Evolutionary conservation across 2,329 filamentous ascomycete genomes (phyloP), one percentile per base, ranked within the genome.

Genomic region (Chrysoporthe puriensis): DNA sequence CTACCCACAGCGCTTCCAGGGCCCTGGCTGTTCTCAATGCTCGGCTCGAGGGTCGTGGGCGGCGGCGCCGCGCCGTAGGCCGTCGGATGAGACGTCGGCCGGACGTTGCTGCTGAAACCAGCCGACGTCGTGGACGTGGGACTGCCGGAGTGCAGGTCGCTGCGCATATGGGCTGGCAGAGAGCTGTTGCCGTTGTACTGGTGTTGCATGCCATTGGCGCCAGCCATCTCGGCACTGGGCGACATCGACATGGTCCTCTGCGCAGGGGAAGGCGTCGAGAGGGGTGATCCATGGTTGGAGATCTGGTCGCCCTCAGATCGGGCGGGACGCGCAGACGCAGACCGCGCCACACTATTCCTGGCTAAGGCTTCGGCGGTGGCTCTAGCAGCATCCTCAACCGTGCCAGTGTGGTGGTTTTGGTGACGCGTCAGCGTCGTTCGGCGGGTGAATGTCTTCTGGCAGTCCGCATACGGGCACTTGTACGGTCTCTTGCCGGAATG

Each of bases 401-500:
- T 97, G 54, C 95, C 96, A 26, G 92, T 96, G 78, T 98, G 96
- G 74, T 97, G 93, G 73, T 97, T 97, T 80, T 97, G 94, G 77
- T 99, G 96, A 62, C 96, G 89, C 2, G 95, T 99, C 70, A 99
- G 84, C 2, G 96, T 98, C 0, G 96, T 98, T 71, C 95, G 91
- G 67, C 96, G 90, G 11, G 96, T 99, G 76, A 99, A 99, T 0
- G 95, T 98, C 86, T 98, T 98, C 77, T 98, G 94, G 79, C 96
- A 99, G 78, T 97, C 94, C 69, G 94, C 94, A 74, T 96, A 98
- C 0, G 94, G 94, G 80, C 96, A 99, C 79, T 97, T 97, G 84
- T 98, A 99, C 1, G 96, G 96, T 62, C 96, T 87, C 80, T 96
- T 97, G 68, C 96, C 96, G 4, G 93, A 96, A 77, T 99, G 96